A percentile compares a stretch with the other conserved stretches of the same genome.
Evolutionary conservation across 495 filamentous ascomycete species (phyloP).

Genomic region (Chaetomium cochliodes): DNA sequence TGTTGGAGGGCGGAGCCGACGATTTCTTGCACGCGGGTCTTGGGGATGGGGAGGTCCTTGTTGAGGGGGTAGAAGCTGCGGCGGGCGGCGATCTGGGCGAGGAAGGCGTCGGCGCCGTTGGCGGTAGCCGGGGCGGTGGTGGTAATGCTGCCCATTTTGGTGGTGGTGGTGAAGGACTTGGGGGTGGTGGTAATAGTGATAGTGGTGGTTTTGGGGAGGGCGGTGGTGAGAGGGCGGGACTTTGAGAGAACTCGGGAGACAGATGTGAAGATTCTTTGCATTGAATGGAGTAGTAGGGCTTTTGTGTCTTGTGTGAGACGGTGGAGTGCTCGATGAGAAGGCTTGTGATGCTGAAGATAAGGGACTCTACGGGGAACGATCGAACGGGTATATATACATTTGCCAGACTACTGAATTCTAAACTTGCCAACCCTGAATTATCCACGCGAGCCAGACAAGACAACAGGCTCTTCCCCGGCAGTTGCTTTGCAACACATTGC

Average conservation of each 20-base stretch:
- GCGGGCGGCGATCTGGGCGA: constrained; percentile 55
- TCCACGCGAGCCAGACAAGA: neutral
- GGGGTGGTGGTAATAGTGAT: constrained; percentile 15
- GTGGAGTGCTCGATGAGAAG: too few relatives aligned
- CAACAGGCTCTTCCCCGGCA: neutral
- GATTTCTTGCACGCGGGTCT: constrained; percentile 56
- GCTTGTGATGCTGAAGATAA: neutral
- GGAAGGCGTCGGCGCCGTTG: constrained; percentile 40
- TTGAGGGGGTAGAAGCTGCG: constrained; percentile 60
- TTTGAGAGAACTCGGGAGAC: constrained; percentile 8
- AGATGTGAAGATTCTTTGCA: constrained; percentile 6
- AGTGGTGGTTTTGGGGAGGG: neutral
- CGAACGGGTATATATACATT: constrained; percentile 10
- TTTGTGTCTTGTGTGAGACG: too few relatives aligned
- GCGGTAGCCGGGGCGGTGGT: neutral
- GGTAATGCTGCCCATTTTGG: constrained; percentile 21
- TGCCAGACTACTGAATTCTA: neutral
- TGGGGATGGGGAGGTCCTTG: constrained; percentile 52
- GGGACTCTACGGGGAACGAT: neutral
- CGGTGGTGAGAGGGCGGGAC: constrained; percentile 2
- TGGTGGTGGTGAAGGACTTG: constrained; percentile 24
- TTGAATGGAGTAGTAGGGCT: neutral
- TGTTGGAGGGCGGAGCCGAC: constrained; percentile 54
- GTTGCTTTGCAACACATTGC: neutral
- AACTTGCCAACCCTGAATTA: neutral